Evolutionary conservation across 2,329 filamentous ascomycete genomes (phyloP).

Genomic region (Hymenoscyphus fraxineus): DNA sequence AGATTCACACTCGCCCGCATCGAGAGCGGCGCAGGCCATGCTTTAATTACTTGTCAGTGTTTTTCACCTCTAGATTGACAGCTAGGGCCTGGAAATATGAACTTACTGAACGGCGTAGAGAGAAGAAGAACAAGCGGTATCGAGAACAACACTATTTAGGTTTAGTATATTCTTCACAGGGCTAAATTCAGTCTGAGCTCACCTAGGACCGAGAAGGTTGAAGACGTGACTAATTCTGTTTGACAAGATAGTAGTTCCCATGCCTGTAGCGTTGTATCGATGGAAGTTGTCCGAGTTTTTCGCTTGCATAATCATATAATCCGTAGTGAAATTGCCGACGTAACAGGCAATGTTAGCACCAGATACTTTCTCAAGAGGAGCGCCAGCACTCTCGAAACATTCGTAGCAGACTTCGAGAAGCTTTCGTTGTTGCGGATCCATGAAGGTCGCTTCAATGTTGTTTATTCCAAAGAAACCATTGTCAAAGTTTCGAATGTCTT

Average conservation of each 20-base stretch:
- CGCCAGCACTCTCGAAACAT: constrained; percentile 28
- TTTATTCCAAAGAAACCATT: constrained; percentile 24
- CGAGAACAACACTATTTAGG: constrained; percentile 9
- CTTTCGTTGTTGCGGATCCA: constrained; percentile 32
- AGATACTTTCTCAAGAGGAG: constrained; percentile 22
- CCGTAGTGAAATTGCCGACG: constrained; percentile 23
- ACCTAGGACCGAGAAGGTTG: constrained; percentile 23
- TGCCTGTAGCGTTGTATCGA: constrained; percentile 30
- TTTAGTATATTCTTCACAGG: background rate
- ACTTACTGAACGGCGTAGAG: constrained; percentile 44
- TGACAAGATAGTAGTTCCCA: constrained; percentile 11
- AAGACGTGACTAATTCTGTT: constrained; percentile 36
- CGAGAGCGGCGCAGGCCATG: constrained; percentile 47
- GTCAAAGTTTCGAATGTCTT: constrained; percentile 20
- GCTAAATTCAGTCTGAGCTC: background rate
- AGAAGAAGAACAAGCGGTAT: constrained; percentile 53
- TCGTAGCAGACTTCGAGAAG: constrained; percentile 31
- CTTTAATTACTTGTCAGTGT: constrained; percentile 43
- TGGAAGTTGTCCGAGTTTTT: constrained; percentile 21
- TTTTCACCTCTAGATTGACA: constrained; percentile 26
- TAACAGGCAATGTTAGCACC: constrained; percentile 24
- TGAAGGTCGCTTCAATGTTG: constrained; percentile 19
- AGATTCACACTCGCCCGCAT: constrained; percentile 39
- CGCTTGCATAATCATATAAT: constrained; percentile 17
- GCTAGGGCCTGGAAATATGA: background rate